phyloP scores from a whole-genome alignment of 495 filamentous ascomycete genomes.

The Trypethelium eluteriae region DNA sequence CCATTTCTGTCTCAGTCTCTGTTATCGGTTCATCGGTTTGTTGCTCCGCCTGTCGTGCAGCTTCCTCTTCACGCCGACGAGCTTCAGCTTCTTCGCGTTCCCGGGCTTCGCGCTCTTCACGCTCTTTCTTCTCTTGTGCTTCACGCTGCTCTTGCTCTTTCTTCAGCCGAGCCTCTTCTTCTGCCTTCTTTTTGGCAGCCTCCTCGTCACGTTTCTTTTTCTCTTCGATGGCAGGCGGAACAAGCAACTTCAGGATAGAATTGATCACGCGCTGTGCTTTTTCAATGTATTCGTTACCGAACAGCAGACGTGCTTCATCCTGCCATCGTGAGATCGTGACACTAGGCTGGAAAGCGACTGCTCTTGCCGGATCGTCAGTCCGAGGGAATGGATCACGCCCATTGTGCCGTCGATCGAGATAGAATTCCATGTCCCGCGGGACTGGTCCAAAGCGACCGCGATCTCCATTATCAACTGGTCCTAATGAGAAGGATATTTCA shows the following conservation, averaged over 20 bases:
- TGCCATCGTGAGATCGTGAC: constrained; percentile 72
- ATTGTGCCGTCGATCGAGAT: background rate
- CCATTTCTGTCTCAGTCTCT: constrained; percentile 61
- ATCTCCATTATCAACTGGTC: background rate
- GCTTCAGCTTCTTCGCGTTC: constrained; percentile 50
- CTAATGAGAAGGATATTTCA: background rate
- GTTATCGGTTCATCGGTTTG: constrained; percentile 37
- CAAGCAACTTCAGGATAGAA: constrained; percentile 63
- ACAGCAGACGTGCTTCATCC: constrained; percentile 83
- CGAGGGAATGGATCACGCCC: background rate
- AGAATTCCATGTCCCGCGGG: background rate
- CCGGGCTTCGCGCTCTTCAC: constrained; percentile 45
- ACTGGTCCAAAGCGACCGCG: background rate
- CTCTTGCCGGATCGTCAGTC: constrained; percentile 53
- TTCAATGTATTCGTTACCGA: constrained; percentile 58
- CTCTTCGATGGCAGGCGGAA: constrained; percentile 75
- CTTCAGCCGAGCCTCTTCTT: constrained; percentile 37
- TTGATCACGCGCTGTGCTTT: constrained; percentile 64
- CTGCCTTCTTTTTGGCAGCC: constrained; percentile 23
- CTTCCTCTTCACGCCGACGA: constrained; percentile 44
- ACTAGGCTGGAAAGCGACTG: constrained; percentile 62
- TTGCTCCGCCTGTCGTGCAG: constrained; percentile 38
- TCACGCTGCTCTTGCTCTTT: constrained; percentile 46
- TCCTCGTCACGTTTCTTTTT: constrained; percentile 57
- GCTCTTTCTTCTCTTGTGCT: constrained; percentile 33